Evolutionary conservation across 805 yeast genomes (phyloP), one percentile per base, ranked within the genome.

Genomic region (Candida saitoana): DNA sequence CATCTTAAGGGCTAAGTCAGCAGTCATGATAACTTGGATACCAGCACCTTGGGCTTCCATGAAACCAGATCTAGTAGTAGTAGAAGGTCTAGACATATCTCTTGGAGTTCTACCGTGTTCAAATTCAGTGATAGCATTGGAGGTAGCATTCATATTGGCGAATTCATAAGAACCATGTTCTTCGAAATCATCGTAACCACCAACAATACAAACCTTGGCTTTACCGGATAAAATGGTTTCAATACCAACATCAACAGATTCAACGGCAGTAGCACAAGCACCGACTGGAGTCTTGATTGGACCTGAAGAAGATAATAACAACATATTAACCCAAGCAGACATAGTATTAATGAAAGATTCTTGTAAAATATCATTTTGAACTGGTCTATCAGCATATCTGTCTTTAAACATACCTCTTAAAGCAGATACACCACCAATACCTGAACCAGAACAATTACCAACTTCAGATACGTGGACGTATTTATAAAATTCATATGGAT

Each of bases 21-120:
- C 99, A 52, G 82, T 79, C 99, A 93, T 93, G 50, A 93, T 79
- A 50, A 93, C 83, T 76, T 93, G 97, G 55, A 87, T 85, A 81
- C 99, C 99, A 41, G 98, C 80, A 77, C 99, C 99, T 72, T 93
- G 99, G 32, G 99, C 84, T 77, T 93, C 99, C 98, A 93, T 93
- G 76, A 93, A 93, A 56, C 99, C 99, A 55, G 84, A 77, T 78
- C 99, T 87, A 36, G 96, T 75, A 33, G 97, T 84, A 40, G 99
- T 90, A 42, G 97, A 79, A 44, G 99, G 99, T 73, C 99, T 86
- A 19, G 98, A 91, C 98, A 93, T 93, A 69, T 93, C 99, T 45
- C 84, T 76, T 54, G 99, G 98, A 40, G 97, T 87, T 75, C 99
- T 87, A 51, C 99, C 99, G 52, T 87, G 93, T 38, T 79, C 96